phyloP scores from a whole-genome alignment of 306 rosid species.

The Alnus rubra region DNA sequence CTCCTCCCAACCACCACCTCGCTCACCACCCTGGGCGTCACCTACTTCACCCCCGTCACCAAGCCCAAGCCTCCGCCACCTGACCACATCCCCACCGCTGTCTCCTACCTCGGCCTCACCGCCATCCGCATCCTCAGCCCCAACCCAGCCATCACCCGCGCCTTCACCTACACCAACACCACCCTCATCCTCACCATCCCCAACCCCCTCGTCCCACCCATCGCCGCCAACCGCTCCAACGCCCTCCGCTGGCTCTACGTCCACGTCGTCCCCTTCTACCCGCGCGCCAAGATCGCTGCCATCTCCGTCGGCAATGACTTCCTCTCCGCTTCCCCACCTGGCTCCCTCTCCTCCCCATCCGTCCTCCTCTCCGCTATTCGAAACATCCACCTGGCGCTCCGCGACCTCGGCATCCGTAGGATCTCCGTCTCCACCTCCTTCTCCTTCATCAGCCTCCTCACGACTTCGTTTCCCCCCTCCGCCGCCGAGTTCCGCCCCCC shows the following conservation, averaged over 20 bases:
- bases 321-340: constrained; percentile 46
- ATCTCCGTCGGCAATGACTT: constrained; percentile 84
- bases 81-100: constrained; percentile 31
- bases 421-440: constrained; percentile 78
- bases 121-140: constrained; percentile 64
- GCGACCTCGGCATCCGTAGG: constrained; percentile 63
- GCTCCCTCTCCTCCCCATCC: constrained; percentile 8
- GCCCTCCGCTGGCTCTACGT: constrained; percentile 68
- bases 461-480: constrained; percentile 78
- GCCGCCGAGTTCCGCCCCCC: constrained; percentile 60
- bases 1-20: constrained; percentile 34
- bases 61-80: constrained; percentile 11
- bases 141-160: constrained; percentile 53
- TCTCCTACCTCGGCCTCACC: constrained; percentile 38
- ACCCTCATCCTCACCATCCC: constrained; percentile 72
- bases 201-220: constrained; percentile 49
- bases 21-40: constrained; percentile 50
- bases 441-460: constrained; percentile 52
- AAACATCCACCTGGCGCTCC: constrained; percentile 64
- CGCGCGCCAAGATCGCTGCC: constrained; percentile 69
- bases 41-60: constrained; percentile 36
- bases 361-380: constrained; percentile 66
- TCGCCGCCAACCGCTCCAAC: constrained; percentile 67
- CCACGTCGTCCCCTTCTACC: constrained; percentile 80
- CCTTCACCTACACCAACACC: constrained; percentile 70